Base-by-base conservation (phyloP, 306 rosid genomes). In the Luffa aegyptiaca region DNA sequence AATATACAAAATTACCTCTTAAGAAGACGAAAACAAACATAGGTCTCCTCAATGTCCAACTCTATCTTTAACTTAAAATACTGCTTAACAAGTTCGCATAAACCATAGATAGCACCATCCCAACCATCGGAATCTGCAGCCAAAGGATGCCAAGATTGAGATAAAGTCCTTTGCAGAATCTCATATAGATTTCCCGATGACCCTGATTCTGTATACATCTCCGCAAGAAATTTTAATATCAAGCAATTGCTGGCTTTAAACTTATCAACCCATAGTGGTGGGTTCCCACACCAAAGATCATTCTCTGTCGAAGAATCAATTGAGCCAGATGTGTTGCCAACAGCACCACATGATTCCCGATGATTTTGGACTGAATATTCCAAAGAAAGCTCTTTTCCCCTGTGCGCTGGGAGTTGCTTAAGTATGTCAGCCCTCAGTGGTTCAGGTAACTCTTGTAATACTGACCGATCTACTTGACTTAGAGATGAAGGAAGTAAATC, bases 1-100 rank as follows among this genome's bases (percentile, higher is more conserved):
- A 74, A 59, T 46, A 65, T n/a, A 64, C 83, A 49, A 77, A 58
- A 76, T 79, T 86, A 95, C 98, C 98, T 92, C 80, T 68, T 87
- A 79, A 92, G 84, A 80, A 92, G 93, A 83, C 92, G 88, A 81
- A 95, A 90, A 83, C 97, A 95, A 76, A 91, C 73, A 88, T 92
- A 90, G 79, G 93, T 88, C 88, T 95, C 98, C 87, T 95, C 98
- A 77, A 95, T 89, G 84, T 95, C 95, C 8, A 78, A 75, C 80
- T 87, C 92, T 31, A 92, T 83, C 90, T 87, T 95, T 75, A 83
- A 81, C 64, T 81, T 84, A 80, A 91, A 87, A 81, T 92, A 92
- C 90, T 91, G 92, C 92, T 84, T 91, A 84, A 92, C 86, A 80
- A 95, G 89, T 85, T 92, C 93, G 65, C 89, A 90, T 69, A 89